Percentiles rank a stretch among this genome's conserved stretches.
Conservation (phyloP, 768 basidiomycete genomes). For the Suillus tomentosus region DNA sequence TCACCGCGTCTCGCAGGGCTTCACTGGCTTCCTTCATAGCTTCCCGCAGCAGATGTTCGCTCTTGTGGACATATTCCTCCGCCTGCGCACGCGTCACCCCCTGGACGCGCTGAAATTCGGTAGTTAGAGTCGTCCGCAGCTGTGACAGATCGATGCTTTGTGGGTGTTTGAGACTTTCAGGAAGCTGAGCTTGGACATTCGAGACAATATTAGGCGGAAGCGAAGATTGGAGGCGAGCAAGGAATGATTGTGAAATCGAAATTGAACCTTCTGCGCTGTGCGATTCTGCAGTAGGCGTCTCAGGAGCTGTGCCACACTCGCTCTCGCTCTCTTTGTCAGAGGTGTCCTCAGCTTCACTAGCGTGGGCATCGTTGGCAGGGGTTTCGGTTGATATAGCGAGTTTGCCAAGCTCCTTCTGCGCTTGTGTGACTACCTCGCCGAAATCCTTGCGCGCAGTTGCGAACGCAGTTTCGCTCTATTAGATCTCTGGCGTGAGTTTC, state of each 20-base stretch:
- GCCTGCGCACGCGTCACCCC: conserved; percentile 75
- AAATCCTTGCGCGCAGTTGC: conserved; percentile 75
- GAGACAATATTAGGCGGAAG: conserved; percentile 75
- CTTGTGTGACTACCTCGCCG: conserved; percentile 71
- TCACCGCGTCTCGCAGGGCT: conserved; percentile 85
- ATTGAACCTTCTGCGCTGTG: conserved; percentile 26
- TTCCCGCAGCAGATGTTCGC: conserved; percentile 62
- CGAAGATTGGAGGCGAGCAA: conserved; percentile 71
- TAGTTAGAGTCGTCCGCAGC: conserved; percentile 60
- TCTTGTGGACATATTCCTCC: conserved; percentile 82
- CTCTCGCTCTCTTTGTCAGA: conserved; percentile 22
- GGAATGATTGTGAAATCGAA: conserved; percentile 46
- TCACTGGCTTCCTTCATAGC: conserved; percentile 82
- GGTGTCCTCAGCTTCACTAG: conserved; percentile 12
- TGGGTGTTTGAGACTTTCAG: conserved; percentile 63
- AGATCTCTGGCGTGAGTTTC: conserved; percentile 13
- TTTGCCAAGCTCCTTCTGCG: conserved; percentile 74
- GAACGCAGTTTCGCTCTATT: conserved; percentile 68
- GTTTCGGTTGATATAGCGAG: conserved; percentile 42
- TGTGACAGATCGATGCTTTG: conserved; percentile 70
- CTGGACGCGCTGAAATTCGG: conserved; percentile 74
- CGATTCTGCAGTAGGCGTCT: conserved; percentile 26
- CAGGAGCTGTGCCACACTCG: conserved; percentile 29
- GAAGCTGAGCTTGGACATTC: conserved; percentile 67
- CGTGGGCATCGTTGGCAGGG: conserved; percentile 15